Conservation (phyloP, 805 yeast species). For the Huiozyma sinensis region DNA sequence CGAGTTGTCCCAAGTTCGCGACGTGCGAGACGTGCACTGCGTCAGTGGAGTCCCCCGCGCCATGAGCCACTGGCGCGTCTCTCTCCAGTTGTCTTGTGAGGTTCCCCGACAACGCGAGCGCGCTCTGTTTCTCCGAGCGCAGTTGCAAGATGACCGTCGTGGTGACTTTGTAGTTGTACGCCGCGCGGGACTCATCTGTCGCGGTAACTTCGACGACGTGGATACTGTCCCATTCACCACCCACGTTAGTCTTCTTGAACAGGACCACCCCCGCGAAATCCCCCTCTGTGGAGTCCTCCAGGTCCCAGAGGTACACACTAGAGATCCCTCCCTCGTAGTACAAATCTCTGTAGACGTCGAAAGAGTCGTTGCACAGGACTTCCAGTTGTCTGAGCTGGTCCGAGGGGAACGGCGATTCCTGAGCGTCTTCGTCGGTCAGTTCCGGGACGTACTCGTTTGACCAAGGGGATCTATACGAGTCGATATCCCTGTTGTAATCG, state of each 20-base stretch:
- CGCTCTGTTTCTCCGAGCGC: conserved; percentile 21
- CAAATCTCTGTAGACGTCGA: conserved; percentile 84
- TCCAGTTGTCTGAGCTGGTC: conserved; percentile 61
- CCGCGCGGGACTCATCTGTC: conserved; percentile 7
- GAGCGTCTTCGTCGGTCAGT: conserved; percentile 36
- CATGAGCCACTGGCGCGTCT: conserved; percentile 25
- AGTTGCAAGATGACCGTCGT: conserved; percentile 80
- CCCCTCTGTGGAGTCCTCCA: conserved; percentile 28
- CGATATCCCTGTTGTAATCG: conserved; percentile 93
- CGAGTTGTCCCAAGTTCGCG: conserved; percentile 70
- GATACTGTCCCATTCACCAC: conserved; percentile 81
- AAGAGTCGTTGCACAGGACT: conserved; percentile 73
- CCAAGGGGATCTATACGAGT: conserved; percentile 87
- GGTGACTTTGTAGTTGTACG: conserved; percentile 58
- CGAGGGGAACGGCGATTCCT: conserved; percentile 71
- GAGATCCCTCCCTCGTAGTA: conserved; percentile 93
- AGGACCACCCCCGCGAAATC: conserved; percentile 83
- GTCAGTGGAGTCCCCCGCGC: conserved; percentile 25
- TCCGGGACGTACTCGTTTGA: conserved; percentile 49
- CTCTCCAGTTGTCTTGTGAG: conserved; percentile 75
- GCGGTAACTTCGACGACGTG: conserved; percentile 75
- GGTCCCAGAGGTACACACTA: conserved; percentile 88
- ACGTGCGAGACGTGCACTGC: conserved; percentile 46
- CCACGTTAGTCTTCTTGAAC: conserved; percentile 47
- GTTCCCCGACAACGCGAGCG: conserved; percentile 60